These are phyloP conservation scores for Geotrichum ghanense DNA, from an alignment of 805 yeast genomes.

Conservation along the genomic window DNA sequence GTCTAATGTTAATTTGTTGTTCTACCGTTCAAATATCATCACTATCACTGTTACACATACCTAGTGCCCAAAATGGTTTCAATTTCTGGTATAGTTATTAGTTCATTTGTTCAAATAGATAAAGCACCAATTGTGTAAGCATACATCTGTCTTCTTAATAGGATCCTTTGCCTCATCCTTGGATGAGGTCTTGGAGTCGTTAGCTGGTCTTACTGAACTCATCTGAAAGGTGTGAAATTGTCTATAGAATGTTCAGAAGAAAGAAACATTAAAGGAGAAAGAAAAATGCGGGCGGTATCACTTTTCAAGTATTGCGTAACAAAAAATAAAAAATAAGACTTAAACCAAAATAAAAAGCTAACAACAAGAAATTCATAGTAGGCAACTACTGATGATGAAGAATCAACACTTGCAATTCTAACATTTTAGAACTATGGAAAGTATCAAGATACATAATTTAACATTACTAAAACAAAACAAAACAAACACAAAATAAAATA, in stretches of 20 bases:
- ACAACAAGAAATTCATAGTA: too few species aligned
- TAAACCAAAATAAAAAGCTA: too few species aligned
- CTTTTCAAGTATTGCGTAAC: too few species aligned
- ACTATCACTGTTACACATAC: neutral
- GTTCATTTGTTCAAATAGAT: neutral
- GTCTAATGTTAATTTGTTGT: too few species aligned
- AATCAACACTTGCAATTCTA: too few species aligned
- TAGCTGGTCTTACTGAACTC: neutral
- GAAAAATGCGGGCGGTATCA: neutral
- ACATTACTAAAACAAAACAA: too few species aligned
- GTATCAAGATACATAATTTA: too few species aligned
- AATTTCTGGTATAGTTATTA: neutral
- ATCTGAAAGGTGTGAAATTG: neutral
- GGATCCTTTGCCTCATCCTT: neutral
- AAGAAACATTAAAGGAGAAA: neutral
- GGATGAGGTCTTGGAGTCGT: neutral
- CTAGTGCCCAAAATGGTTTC: neutral
- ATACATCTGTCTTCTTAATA: neutral
- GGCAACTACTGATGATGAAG: too few species aligned
- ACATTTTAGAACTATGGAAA: too few species aligned
- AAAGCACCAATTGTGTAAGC: neutral
- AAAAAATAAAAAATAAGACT: too few species aligned
- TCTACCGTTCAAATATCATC: neutral
- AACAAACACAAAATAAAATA: too few species aligned
- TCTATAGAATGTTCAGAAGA: neutral